Evolutionary conservation across 495 filamentous ascomycete species (phyloP).

Genomic region (Collariella sp.): DNA sequence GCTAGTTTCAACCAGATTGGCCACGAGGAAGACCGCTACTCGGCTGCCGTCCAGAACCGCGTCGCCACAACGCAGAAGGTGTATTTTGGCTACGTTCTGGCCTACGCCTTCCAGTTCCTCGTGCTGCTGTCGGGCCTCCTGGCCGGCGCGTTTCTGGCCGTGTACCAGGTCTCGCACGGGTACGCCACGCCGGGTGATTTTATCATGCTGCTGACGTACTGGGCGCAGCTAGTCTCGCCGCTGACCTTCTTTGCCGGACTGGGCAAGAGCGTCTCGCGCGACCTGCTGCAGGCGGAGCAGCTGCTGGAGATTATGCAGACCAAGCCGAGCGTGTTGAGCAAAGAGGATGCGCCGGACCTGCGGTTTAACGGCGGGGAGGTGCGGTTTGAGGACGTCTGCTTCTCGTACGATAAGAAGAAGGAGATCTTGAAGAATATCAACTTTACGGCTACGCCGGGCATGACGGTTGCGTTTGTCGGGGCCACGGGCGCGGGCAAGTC

Average conservation of each 20-base stretch:
- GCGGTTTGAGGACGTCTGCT: slow-evolving; percentile 55
- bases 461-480: slow-evolving; percentile 68
- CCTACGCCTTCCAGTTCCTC: slow-evolving; percentile 48
- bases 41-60: slow-evolving; percentile 38
- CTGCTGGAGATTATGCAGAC: slow-evolving; percentile 63
- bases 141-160: slow-evolving; percentile 56
- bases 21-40: slow-evolving; percentile 57
- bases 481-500: slow-evolving; percentile 70
- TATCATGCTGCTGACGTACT: slow-evolving; percentile 63
- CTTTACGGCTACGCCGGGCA: slow-evolving; percentile 51
- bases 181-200: slow-evolving; percentile 57
- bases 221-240: slow-evolving; percentile 54
- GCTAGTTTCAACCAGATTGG: slow-evolving; percentile 61
- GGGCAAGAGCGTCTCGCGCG: slow-evolving; percentile 49
- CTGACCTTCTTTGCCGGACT: slow-evolving; percentile 55
- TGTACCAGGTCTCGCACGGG: slow-evolving; percentile 53
- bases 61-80: slow-evolving; percentile 34
- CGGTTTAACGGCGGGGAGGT: slow-evolving; percentile 52
- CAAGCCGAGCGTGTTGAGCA: slow-evolving; percentile 52
- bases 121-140: slow-evolving; percentile 56
- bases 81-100: slow-evolving; percentile 34
- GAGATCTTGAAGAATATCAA: slow-evolving; percentile 55
- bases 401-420: slow-evolving; percentile 64
- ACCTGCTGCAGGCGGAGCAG: slow-evolving; percentile 62
- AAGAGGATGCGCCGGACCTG: slow-evolving; percentile 46